Base-by-base conservation (phyloP, 495 filamentous ascomycete species). In the Xanthoparmelia taractica region DNA sequence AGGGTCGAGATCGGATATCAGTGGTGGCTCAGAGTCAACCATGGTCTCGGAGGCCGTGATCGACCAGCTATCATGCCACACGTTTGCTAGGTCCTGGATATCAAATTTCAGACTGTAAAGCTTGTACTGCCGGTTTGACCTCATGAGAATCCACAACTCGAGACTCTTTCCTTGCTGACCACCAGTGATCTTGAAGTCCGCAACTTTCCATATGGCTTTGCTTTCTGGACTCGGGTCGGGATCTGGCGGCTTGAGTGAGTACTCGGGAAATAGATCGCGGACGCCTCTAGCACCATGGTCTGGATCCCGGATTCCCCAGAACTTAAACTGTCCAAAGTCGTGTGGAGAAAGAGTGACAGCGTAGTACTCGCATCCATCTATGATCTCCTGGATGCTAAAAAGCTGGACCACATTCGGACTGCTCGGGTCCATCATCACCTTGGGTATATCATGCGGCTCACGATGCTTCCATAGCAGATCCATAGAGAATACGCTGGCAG, bases 291-390 rank as follows among this genome's bases (percentile, higher is more conserved):
- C 80, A 25, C 82, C 82, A 38, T 81, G 80, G 50, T 85, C 78
- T 34, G 85, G 82, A 20, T 86, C 83, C 61, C 81, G 80, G 4
- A 92, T 81, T 58, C 82, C 85, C 91, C 92, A 99, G 74, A 99
- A 92, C 74, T 97, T 97, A 82, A 99, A 97, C 66, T 91, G 85
- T 31, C 91, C 90, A 70, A 91, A 79, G 63, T 89, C 85, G 68
- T 91, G 79, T 12, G 94, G 91, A 38, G 92, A 96, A 72, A 90
- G 96, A 17, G 91, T 93, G 29, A 89, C 84, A 27, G 91, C 82
- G 63, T 89, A 81, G 67, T 90, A 91, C 50, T 80, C 77, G 62
- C 90, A 81, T 29, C 79, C 81, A 55, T 83, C 77, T 37, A 79
- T 70, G 17, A 77, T 75, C 54, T 78, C 73, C 57, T 79, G 73